Evolutionary conservation across 306 rosid genomes (phyloP).

Genomic region (Quercus aquifolioides): DNA sequence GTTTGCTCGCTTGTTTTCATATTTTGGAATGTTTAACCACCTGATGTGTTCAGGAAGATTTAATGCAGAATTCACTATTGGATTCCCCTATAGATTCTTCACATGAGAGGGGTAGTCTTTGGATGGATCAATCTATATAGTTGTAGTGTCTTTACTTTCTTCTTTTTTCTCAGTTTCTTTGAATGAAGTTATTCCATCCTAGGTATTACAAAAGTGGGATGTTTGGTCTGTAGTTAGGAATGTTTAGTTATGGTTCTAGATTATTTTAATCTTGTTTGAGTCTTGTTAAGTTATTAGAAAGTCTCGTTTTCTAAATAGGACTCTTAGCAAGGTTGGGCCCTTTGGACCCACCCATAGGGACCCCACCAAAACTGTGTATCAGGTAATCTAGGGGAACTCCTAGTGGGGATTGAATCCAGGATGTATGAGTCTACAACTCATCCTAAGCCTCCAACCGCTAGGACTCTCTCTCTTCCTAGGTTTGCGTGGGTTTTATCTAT

Average conservation of each 20-base stretch:
- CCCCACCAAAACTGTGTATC: too few species aligned
- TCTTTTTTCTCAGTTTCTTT: neutral
- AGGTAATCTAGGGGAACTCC: too few species aligned
- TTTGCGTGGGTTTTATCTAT: neutral
- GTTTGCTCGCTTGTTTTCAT: neutral
- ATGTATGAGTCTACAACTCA: too few species aligned
- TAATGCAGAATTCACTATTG: neutral
- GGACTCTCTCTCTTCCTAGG: neutral
- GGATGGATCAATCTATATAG: neutral
- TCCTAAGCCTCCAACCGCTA: too few species aligned
- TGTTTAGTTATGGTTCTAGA: neutral
- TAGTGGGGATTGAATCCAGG: too few species aligned
- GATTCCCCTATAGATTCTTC: too few species aligned
- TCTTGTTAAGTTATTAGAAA: neutral
- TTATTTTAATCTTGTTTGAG: conserved; percentile 10
- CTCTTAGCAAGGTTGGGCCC: neutral
- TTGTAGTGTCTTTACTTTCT: neutral
- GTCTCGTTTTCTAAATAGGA: neutral
- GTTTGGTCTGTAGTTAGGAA: neutral
- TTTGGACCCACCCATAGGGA: too few species aligned
- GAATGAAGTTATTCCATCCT: neutral
- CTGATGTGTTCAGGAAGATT: neutral
- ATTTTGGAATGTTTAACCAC: neutral
- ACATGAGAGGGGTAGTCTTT: neutral
- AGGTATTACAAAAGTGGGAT: neutral